A percentile compares a stretch with the other conserved stretches of the same genome.
Evolutionary conservation across 768 basidiomycete species (phyloP).

Genomic region (Hypholoma fasciculare): DNA sequence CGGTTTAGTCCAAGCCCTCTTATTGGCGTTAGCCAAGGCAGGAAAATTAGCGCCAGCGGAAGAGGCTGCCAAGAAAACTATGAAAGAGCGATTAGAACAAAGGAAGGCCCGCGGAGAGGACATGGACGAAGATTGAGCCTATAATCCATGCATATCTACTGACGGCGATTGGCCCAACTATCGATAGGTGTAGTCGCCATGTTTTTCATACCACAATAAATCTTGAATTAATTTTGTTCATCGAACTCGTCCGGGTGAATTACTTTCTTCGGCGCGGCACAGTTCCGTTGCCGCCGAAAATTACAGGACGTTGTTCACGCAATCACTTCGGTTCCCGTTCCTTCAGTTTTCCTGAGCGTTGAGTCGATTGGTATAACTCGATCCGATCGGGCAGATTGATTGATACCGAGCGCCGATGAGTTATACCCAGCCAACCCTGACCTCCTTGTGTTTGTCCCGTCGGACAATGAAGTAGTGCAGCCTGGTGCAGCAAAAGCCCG

Average conservation of each 20-base stretch:
- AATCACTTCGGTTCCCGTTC: too few species aligned
- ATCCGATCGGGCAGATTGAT: too few species aligned
- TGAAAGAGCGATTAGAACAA: slow-evolving; percentile 47
- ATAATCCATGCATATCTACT: background rate
- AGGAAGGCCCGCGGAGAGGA: slow-evolving; percentile 43
- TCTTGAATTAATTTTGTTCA: slow-evolving; percentile 1
- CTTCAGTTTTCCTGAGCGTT: too few species aligned
- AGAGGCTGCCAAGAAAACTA: slow-evolving; percentile 41
- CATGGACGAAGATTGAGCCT: slow-evolving; percentile 45
- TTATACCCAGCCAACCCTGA: too few species aligned
- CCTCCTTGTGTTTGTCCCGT: too few species aligned
- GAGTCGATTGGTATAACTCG: too few species aligned
- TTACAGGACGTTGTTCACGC: too few species aligned
- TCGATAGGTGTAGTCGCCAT: slow-evolving; percentile 8
- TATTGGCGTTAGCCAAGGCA: slow-evolving; percentile 72
- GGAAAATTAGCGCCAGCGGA: slow-evolving; percentile 59
- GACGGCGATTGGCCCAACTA: background rate
- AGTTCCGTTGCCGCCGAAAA: background rate
- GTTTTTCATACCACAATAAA: slow-evolving; percentile 4
- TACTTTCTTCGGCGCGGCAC: background rate
- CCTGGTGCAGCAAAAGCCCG: too few species aligned
- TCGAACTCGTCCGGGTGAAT: background rate
- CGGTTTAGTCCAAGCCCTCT: slow-evolving; percentile 73
- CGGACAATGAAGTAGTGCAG: too few species aligned
- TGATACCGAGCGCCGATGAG: too few species aligned